Evolutionary conservation across 768 basidiomycete genomes (phyloP), one percentile per base, ranked within the genome.

Genomic region (Russula sp.): DNA sequence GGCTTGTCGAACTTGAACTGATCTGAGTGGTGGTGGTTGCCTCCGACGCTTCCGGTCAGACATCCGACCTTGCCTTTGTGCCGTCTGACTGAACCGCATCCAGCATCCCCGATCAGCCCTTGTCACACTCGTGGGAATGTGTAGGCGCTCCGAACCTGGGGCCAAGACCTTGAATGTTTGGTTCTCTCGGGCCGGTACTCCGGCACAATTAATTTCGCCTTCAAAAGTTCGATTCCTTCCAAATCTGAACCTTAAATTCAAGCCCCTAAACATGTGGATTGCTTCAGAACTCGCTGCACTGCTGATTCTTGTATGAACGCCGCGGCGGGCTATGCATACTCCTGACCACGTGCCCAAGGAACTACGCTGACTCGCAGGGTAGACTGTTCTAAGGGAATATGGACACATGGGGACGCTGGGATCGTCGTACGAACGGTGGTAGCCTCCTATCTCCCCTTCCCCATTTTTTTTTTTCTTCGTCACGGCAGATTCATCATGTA

Each of bases 271-370:
- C 22, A 27, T 27, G 22, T 27, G 2, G 22, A 27, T 27, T 27
- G 2, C 22, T 27, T 27, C n/a, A 27, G 22, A 79, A 69, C 80
- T 85, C 14, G 91, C 85, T 5, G 89, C 89, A 9, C 91, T 95
- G 0, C 79, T 95, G 4, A 83, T 94, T 1, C 77, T 93, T 96
- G 1, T 95, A 85, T 66, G 88, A 94, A 71, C 75, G 81, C 22
- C 22, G 22, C 22, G 22, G 22, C 22, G 2, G 22, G 22, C 22
- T 27, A 27, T 20, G 79, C 76, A 5, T 94, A 6, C 82, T 95
- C 27, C 76, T 96, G 57, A 96, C 94, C 1, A 96, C 94, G 6
- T 82, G 94, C 9, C 89, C 92, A 6, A 92, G 72, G 70, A 75
- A 2, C 77, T 92, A 11, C 77, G 89, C 35, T 82, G 86, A 0